Base-by-base conservation (phyloP, 1,284 basidiomycete genomes). In the Inonotus obliquus region DNA sequence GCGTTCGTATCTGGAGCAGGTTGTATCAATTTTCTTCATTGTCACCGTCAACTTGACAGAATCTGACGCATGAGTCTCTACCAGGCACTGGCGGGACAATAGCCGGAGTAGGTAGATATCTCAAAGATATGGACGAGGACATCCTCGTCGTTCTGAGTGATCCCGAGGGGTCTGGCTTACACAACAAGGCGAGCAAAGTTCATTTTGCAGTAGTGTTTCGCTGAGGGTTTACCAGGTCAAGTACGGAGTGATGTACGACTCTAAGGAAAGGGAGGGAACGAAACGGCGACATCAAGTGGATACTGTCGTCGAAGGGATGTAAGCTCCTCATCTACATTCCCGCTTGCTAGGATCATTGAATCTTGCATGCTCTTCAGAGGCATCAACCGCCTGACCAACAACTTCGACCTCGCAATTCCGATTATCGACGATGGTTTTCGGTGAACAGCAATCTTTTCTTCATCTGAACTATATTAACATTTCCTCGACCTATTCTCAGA, bases 1-100 rank as follows among this genome's bases (percentile, higher is more conserved):
- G 94, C 91, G 2, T 98, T 98, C 70, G 89, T 99, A 29, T 87
- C 90, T n/a, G 97, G 97, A 1, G 95, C 96, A 63, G 94, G 94
- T 82, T 62, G 55, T 71, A 54, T 10, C 55, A 37, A 44, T 23
- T 7, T 27, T n/a, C 23, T 21, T 39, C 10, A 21, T 47, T 7
- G 63, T 48, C 54, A 59, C 4, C 47, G 23, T 32, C 32, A 32
- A 60, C 58, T 21, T 41, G 21, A 14, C 51, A 53, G 52, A n/a
- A 23, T 54, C 59, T 52, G 44, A 58, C n/a, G 51, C 37, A 45
- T 38, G 23, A 41, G 41, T 21, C 35, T 45, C 35, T 25, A 32
- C 32, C 32, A 85, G 91, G 94, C 14, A 99, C 96, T 0, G 97
- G 97, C 4, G 97, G 97, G 2, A 98, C 96, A 0, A 84, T 99